Evolutionary conservation across 306 rosid genomes (phyloP), one percentile per base, ranked within the genome.

Genomic region (Clitoria ternatea): DNA sequence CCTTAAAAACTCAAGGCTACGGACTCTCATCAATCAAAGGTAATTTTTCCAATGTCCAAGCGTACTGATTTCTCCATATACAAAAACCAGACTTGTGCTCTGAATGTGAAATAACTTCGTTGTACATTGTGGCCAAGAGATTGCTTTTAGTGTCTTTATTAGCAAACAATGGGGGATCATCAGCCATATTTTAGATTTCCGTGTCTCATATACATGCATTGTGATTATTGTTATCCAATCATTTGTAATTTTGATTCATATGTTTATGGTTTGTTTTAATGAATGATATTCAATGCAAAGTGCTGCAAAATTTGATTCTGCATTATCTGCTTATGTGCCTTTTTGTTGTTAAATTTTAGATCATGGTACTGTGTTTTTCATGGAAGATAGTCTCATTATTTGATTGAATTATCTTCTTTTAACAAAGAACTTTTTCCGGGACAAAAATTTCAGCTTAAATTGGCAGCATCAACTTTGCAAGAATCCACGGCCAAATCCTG

Each of bases 391-490:
- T 13, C 33, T 55, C 22, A 19, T 17, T 9, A 39, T 24, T 45
- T 45, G 37, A 65, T 72, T 48, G 27, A 26, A 54, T 43, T 19
- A 22, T 61, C 13, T 61, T 69, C 44, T 69, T 10, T 32, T 53
- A 49, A 55, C 73, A 12, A 44, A 39, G 13, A 49, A 61, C 76
- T 75, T 39, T 23, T 30, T 24, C 7, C 13, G 4, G 43, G 40
- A 67, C 30, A 43, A 27, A 42, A 37, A 59, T 84, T 82, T 19
- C 90, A 94, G 98, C 91, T 80, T 94, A 82, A 94, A 94, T 83
- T 94, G 98, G 98, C 97, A 94, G 84, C 98, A 94, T 45, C 97
- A 91, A 69, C 99, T 94, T 50, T 94, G 99, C 82, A 94, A 94
- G 77, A 94, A 85, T 48, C 98, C 99, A 5, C 85, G 99, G 76